Conservation (phyloP, 2,329 filamentous ascomycete genomes). For the Rhynchosporium agropyri region DNA sequence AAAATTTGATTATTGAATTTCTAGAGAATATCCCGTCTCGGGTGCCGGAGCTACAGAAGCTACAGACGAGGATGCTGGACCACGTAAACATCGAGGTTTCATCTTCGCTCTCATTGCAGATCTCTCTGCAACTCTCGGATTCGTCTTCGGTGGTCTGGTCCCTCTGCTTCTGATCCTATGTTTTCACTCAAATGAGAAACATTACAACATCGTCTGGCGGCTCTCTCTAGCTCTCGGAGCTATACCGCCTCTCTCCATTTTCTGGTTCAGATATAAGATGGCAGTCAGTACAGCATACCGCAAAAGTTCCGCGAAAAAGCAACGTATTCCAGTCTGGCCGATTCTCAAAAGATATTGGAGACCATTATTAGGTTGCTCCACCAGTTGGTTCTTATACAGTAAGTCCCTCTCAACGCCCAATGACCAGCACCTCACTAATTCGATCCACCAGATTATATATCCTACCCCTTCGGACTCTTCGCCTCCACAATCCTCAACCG, state of each 20-base stretch:
- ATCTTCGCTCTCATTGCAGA: slow-evolving; percentile 59
- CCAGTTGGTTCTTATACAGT: slow-evolving; percentile 43
- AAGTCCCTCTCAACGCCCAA: background rate
- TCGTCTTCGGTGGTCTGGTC: slow-evolving; percentile 53
- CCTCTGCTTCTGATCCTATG: slow-evolving; percentile 46
- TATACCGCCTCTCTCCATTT: slow-evolving; percentile 51
- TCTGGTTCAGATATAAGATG: slow-evolving; percentile 57
- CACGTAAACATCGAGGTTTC: slow-evolving; percentile 54
- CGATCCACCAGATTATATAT: slow-evolving; percentile 53
- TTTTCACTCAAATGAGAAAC: slow-evolving; percentile 50
- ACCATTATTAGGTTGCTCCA: slow-evolving; percentile 48
- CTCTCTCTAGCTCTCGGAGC: slow-evolving; percentile 49
- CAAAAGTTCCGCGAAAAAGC: slow-evolving; percentile 34
- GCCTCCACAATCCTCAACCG: slow-evolving; percentile 54
- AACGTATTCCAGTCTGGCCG: slow-evolving; percentile 50
- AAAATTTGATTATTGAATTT: background rate
- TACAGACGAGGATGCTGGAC: slow-evolving; percentile 51
- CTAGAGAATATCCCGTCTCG: slow-evolving; percentile 55
- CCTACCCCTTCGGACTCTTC: slow-evolving; percentile 58
- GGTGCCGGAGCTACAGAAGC: slow-evolving; percentile 55
- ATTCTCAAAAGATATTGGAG: slow-evolving; percentile 63
- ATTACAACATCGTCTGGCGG: slow-evolving; percentile 52
- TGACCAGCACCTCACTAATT: background rate
- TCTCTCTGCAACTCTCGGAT: slow-evolving; percentile 53
- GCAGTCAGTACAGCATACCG: slow-evolving; percentile 51